Percentiles rank a stretch among this genome's conserved stretches.
Conservation (phyloP, 2,329 filamentous ascomycete genomes). For the Parastagonospora avenae region DNA sequence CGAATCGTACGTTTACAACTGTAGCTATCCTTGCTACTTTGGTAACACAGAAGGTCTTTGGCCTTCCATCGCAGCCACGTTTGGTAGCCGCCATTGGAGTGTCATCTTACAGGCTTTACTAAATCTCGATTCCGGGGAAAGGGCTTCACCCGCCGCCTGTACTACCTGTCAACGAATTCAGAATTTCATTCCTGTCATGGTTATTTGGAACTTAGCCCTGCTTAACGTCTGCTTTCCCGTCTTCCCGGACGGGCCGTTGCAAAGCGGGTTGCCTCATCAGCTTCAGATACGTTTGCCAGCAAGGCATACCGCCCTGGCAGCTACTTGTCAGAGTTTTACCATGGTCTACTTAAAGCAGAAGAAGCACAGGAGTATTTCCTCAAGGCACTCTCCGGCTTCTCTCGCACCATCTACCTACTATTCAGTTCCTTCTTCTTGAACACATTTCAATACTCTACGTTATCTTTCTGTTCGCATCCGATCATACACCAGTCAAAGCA, state of each 20-base stretch:
- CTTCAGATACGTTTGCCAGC: conserved; percentile 31
- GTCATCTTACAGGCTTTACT: conserved; percentile 18
- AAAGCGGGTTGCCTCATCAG: conserved; percentile 34
- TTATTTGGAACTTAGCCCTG: conserved; percentile 27
- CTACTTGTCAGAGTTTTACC: conserved; percentile 14
- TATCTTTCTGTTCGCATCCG: too few relatives aligned
- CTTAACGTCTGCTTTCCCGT: conserved; percentile 32
- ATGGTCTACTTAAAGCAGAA: conserved; percentile 36
- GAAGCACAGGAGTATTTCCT: conserved; percentile 24
- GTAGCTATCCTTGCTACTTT: conserved; percentile 20
- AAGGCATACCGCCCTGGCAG: conserved; percentile 25
- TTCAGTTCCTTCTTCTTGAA: neutral
- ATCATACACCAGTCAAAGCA: too few relatives aligned
- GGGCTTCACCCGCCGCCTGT: conserved; percentile 21
- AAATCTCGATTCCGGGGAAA: conserved; percentile 17
- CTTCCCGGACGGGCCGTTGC: conserved; percentile 44
- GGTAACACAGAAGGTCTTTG: conserved; percentile 21
- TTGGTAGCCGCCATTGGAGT: conserved; percentile 29
- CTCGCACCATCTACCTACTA: neutral
- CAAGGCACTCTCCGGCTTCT: conserved; percentile 14
- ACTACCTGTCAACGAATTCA: conserved; percentile 23
- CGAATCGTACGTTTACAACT: conserved; percentile 10
- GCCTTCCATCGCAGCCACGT: conserved; percentile 32
- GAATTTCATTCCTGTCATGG: conserved; percentile 31
- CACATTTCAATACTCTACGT: neutral